Evolutionary conservation across 2,329 filamentous ascomycete genomes (phyloP), one percentile per base, ranked within the genome.

Genomic region (Stenocarpella maydis): DNA sequence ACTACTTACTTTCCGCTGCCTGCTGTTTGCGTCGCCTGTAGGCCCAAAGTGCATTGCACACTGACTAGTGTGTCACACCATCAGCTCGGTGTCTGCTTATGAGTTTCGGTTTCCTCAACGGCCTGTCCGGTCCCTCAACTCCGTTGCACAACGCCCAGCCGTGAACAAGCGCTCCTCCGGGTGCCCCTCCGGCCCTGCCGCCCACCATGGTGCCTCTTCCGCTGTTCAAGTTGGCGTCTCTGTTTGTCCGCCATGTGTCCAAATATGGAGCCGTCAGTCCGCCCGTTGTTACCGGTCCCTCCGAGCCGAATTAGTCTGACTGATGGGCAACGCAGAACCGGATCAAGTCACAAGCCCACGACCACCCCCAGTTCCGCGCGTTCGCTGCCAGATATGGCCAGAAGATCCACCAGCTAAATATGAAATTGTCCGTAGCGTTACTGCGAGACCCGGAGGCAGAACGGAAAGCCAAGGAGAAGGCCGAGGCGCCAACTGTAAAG

Each of bases 201-300:
- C n/a, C 17, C 73, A 74, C 71, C 66, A 91, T 91, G 89, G 89
- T 91, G 53, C 85, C 88, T 68, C 82, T 91, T 47, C 89, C 89
- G 24, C 82, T 91, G 21, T 91, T 91, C 80, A 91, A 91, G 81
- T 87, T 91, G 73, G 89, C 85, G 26, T 79, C 88, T 68, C 83
- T 91, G 55, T 89, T 91, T 73, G 82, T 91, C 75, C 85, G 88
- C 74, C 89, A 91, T 76, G 80, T 91, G 65, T 91, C 89, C 68
- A 91, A 91, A 80, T 91, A 91, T 83, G 89, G 89, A 76, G 89
- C 89, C 67, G 89, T 91, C 86, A 74, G 88, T 80, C 55, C 34
- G 21, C n/a, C 58, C 58, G n/a, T 63, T 34, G 31, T 9, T 17
- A 34, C 34, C 26, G 39, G 24, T 60, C 7, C 31, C 8, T 31